Evolutionary conservation across 768 basidiomycete species (phyloP).

Genomic region (Pisolithus tinctorius): DNA sequence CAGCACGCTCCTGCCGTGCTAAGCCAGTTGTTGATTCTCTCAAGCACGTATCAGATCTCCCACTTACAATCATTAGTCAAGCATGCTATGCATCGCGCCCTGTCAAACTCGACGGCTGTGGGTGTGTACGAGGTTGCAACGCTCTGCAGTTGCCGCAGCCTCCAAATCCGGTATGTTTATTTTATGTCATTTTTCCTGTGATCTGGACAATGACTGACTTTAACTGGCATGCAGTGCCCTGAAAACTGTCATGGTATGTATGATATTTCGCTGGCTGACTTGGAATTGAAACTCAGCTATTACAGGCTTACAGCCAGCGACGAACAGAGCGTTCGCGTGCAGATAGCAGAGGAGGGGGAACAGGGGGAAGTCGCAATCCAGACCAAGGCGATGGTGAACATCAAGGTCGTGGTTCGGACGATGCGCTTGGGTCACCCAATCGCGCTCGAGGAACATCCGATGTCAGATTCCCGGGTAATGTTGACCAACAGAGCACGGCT

Average conservation of each 20-base stretch:
- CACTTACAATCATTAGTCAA: constrained; percentile 78
- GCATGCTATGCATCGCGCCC: constrained; percentile 87
- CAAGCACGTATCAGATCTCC: constrained; percentile 72
- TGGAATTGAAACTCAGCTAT: constrained; percentile 2
- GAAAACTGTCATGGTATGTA: constrained; percentile 74
- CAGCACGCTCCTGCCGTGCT: constrained; percentile 89
- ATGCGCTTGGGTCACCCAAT: constrained; percentile 25
- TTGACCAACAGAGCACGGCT: constrained; percentile 22
- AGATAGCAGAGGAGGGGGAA: constrained; percentile 39
- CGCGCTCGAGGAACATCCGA: constrained; percentile 68
- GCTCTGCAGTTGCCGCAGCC: constrained; percentile 76
- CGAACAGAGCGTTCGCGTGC: constrained; percentile 48
- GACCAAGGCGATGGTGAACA: constrained; percentile 33
- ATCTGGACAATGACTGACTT: constrained; percentile 3
- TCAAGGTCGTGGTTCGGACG: constrained; percentile 28
- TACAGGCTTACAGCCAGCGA: constrained; percentile 74
- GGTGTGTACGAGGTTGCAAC: constrained; percentile 96
- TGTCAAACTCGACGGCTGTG: constrained; percentile 80
- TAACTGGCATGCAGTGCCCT: constrained; percentile 44
- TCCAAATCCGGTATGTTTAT: constrained; percentile 75
- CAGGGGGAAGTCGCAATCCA: constrained; percentile 30
- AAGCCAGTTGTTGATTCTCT: constrained; percentile 77
- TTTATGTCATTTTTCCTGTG: constrained; percentile 9
- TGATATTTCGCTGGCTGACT: background rate
- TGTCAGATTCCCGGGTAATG: constrained; percentile 32